A percentile compares a stretch with the other conserved stretches of the same genome.
Conservation (phyloP, 208 protist species). For the Acanthamoeba lenticulata region DNA sequence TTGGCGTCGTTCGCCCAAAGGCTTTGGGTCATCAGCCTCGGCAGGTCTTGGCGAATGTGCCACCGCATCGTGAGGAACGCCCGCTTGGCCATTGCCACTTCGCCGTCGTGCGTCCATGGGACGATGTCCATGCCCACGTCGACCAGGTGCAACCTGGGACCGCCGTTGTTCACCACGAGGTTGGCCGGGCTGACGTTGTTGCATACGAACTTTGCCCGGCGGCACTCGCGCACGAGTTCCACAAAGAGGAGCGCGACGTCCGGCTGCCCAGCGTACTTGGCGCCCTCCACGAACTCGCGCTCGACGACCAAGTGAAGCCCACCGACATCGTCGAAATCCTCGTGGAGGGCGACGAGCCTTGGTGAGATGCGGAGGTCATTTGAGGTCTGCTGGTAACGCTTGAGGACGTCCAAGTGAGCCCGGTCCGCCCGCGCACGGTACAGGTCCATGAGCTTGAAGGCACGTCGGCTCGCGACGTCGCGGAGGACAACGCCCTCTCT, state of each 20-base stretch:
- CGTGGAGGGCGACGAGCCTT: neutral
- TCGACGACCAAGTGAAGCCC: neutral
- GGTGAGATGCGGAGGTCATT: neutral
- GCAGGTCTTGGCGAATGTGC: neutral
- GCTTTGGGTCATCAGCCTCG: neutral
- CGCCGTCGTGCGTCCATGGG: neutral
- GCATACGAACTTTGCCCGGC: neutral
- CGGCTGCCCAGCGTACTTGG: neutral
- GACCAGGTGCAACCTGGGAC: neutral
- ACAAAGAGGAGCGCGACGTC: neutral
- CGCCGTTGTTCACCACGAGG: neutral
- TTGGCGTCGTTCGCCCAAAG: neutral
- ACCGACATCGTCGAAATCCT: too few species aligned
- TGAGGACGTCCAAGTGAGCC: neutral
- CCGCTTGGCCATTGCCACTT: neutral
- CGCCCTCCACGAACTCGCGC: neutral
- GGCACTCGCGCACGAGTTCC: neutral
- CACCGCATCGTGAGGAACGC: neutral
- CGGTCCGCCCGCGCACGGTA: neutral
- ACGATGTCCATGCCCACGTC: neutral
- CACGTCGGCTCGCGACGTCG: neutral
- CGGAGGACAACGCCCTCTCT: neutral
- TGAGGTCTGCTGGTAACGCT: neutral
- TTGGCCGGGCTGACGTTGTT: neutral
- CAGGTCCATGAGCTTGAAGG: neutral